Percentiles rank a stretch among this genome's conserved stretches.
phyloP scores from a whole-genome alignment of 2,329 filamentous ascomycete species.

The Trichoderma sp. region DNA sequence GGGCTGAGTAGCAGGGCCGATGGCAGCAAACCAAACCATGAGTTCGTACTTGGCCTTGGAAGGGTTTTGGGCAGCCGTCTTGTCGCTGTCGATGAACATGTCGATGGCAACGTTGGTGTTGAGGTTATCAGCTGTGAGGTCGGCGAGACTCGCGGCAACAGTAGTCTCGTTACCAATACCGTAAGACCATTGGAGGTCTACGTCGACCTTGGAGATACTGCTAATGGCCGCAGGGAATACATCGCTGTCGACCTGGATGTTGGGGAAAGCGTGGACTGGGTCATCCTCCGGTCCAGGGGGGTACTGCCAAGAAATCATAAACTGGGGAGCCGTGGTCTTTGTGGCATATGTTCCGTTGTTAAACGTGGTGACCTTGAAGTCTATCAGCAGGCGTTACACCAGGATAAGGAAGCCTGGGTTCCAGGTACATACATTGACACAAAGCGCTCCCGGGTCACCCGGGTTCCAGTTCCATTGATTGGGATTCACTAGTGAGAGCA shows the following conservation, averaged over 20 bases:
- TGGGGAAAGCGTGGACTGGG: constrained; percentile 55
- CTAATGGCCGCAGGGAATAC: constrained; percentile 43
- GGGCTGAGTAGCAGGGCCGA: constrained; percentile 46
- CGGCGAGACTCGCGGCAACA: constrained; percentile 33
- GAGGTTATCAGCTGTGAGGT: constrained; percentile 36
- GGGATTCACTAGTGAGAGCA: constrained; percentile 45
- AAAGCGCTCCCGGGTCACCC: constrained; percentile 41
- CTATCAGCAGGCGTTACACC: background rate
- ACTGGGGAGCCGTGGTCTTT: constrained; percentile 45
- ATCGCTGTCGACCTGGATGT: constrained; percentile 45
- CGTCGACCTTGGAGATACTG: constrained; percentile 37
- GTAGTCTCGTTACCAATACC: constrained; percentile 42
- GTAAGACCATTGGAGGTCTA: constrained; percentile 52
- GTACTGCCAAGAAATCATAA: constrained; percentile 54
- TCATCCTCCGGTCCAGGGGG: constrained; percentile 38
- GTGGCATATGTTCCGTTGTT: constrained; percentile 51
- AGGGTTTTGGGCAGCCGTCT: constrained; percentile 39
- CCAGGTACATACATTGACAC: constrained; percentile 49
- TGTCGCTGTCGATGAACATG: constrained; percentile 53
- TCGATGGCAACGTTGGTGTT: constrained; percentile 58
- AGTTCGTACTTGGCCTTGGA: constrained; percentile 48
- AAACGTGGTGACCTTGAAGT: constrained; percentile 43
- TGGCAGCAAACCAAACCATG: constrained; percentile 55
- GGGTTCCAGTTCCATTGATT: constrained; percentile 52
- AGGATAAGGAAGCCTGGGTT: background rate